These are phyloP conservation scores for Madurella fahalii DNA, from an alignment of 2,329 filamentous ascomycete species.

Conservation along the genomic window DNA sequence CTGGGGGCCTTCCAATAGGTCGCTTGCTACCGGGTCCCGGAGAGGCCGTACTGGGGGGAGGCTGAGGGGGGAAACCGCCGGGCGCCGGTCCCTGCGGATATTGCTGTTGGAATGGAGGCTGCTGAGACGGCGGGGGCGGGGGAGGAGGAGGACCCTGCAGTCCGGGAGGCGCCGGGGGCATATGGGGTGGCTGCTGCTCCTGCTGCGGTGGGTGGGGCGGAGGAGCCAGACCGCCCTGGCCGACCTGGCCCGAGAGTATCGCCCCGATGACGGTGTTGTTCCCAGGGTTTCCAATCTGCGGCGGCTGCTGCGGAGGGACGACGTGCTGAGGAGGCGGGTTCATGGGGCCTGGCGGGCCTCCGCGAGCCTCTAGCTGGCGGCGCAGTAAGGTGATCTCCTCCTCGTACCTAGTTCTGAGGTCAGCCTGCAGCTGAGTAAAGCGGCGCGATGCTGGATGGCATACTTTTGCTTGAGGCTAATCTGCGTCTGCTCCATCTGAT, in stretches of 20 bases:
- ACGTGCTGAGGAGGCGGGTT: conserved; percentile 69
- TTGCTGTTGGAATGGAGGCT: conserved; percentile 68
- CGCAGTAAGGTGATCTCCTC: conserved; percentile 82
- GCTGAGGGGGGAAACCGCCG: conserved; percentile 74
- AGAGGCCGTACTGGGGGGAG: conserved; percentile 79
- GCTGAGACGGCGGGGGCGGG: conserved; percentile 59
- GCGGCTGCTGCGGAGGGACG: conserved; percentile 77
- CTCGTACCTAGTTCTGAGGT: conserved; percentile 66
- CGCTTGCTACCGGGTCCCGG: conserved; percentile 77
- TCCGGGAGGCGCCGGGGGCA: conserved; percentile 72
- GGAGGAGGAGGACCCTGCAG: conserved; percentile 55
- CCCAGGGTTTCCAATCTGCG: conserved; percentile 76
- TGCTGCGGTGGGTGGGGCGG: conserved; percentile 58
- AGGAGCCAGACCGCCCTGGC: conserved; percentile 80
- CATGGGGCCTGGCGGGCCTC: conserved; percentile 53
- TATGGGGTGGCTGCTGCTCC: conserved; percentile 51
- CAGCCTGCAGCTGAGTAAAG: conserved; percentile 16
- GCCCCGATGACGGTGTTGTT: conserved; percentile 83
- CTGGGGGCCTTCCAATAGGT: conserved; percentile 61
- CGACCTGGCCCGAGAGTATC: conserved; percentile 86
- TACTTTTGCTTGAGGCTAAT: conserved; percentile 88
- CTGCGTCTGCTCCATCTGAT: conserved; percentile 85
- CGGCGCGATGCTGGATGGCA: conserved; percentile 32
- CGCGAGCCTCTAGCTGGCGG: conserved; percentile 75
- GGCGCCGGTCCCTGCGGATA: conserved; percentile 55